phyloP scores from a whole-genome alignment of 768 basidiomycete species.

The Auriscalpium microsporum region DNA sequence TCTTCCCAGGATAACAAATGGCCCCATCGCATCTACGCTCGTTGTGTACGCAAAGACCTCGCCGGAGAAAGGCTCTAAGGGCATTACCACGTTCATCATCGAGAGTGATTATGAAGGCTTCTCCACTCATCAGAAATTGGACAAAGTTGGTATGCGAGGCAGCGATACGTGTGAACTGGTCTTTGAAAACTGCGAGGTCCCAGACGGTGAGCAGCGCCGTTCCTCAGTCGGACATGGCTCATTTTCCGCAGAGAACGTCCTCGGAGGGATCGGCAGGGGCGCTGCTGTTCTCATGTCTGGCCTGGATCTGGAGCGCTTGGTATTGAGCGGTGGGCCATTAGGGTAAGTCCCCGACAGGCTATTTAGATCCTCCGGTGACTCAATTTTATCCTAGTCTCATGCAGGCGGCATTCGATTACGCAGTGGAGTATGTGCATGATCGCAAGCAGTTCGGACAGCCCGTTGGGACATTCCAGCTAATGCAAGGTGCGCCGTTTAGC shows the following conservation, averaged over 20 bases:
- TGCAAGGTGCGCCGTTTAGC: conserved; percentile 65
- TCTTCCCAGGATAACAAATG: conserved; percentile 80
- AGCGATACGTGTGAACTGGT: conserved; percentile 92
- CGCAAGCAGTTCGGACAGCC: conserved; percentile 85
- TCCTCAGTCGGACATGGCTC: neutral
- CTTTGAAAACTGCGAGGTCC: conserved; percentile 85
- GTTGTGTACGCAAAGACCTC: conserved; percentile 90
- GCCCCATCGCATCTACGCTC: conserved; percentile 82
- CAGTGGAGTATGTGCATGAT: conserved; percentile 86
- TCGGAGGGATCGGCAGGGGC: conserved; percentile 73
- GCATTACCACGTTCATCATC: conserved; percentile 88
- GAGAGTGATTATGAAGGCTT: conserved; percentile 79
- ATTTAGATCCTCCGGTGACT: neutral
- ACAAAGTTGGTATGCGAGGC: conserved; percentile 96
- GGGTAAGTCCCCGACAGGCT: conserved; percentile 40
- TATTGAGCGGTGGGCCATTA: conserved; percentile 85
- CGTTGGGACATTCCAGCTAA: conserved; percentile 87
- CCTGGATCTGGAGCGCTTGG: conserved; percentile 84
- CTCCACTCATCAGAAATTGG: conserved; percentile 83
- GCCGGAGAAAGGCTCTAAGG: conserved; percentile 70
- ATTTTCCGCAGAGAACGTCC: conserved; percentile 57
- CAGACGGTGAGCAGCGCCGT: conserved; percentile 49
- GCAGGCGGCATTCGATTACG: conserved; percentile 89
- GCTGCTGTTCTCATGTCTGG: conserved; percentile 91
- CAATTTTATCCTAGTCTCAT: conserved; percentile 47